Conservation (phyloP, 495 filamentous ascomycete species). For the Xylaria nigripes region DNA sequence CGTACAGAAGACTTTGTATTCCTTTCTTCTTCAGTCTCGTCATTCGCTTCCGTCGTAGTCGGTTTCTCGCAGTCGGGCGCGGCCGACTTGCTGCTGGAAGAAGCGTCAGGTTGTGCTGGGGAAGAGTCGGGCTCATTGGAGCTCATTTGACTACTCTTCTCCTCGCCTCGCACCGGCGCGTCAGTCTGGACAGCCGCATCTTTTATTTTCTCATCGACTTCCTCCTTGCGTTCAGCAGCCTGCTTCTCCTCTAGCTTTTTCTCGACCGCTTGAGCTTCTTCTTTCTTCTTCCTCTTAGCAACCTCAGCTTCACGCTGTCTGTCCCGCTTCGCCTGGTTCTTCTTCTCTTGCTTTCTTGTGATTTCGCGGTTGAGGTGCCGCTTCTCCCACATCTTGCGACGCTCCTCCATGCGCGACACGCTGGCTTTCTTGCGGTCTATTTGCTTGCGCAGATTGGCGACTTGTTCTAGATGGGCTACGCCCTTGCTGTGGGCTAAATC, state of each 20-base stretch:
- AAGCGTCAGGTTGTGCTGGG: constrained; percentile 5
- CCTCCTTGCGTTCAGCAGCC: constrained; percentile 23
- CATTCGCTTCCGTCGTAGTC: constrained; percentile 14
- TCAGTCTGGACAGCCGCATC: constrained; percentile 34
- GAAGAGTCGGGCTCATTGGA: constrained; percentile 13
- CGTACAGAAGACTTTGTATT: neutral
- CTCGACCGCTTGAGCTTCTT: constrained; percentile 10
- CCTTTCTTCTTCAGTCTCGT: constrained; percentile 12
- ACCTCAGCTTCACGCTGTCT: constrained; percentile 38
- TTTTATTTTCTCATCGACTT: constrained; percentile 34
- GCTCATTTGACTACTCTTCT: constrained; percentile 24
- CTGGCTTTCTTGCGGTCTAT: constrained; percentile 44
- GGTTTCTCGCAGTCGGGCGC: constrained; percentile 5
- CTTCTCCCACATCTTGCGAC: constrained; percentile 41
- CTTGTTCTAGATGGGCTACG: constrained; percentile 49
- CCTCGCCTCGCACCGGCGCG: constrained; percentile 11
- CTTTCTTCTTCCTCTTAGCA: constrained; percentile 40
- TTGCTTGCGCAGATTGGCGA: constrained; percentile 45
- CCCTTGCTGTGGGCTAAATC: constrained; percentile 87
- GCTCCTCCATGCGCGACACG: constrained; percentile 34
- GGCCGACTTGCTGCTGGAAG: no score
- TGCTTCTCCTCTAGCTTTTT: constrained; percentile 22
- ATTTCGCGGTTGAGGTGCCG: constrained; percentile 32
- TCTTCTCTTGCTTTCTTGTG: constrained; percentile 28
- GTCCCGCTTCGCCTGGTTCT: constrained; percentile 40